phyloP scores from a whole-genome alignment of 2,329 filamentous ascomycete genomes.

The Blastomyces emzantsi region DNA sequence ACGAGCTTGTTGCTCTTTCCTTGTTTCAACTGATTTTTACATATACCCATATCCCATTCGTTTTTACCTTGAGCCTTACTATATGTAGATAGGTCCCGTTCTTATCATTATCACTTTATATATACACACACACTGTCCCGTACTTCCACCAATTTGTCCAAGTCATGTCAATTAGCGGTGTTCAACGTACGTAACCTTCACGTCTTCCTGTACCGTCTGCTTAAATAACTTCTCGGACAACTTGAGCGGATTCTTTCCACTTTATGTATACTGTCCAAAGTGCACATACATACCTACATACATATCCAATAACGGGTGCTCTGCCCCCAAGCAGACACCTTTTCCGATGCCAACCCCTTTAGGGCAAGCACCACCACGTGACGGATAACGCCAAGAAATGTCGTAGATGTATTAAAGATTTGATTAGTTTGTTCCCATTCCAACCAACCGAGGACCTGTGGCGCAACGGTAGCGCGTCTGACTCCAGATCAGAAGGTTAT shows the following conservation, averaged over 20 bases:
- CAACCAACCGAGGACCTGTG: conserved; percentile 11
- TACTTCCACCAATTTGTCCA: background rate
- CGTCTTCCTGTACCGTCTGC: background rate
- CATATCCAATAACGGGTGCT: too few species aligned
- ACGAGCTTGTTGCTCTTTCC: background rate
- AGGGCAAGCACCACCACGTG: background rate
- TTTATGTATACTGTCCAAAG: too few species aligned
- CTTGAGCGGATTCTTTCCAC: background rate
- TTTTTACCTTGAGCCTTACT: background rate
- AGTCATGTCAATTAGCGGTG: background rate
- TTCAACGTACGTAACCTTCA: background rate
- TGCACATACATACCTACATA: too few species aligned
- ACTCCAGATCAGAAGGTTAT: conserved; percentile 17
- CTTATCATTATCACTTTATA: background rate
- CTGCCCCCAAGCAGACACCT: too few species aligned
- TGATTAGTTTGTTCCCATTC: too few species aligned
- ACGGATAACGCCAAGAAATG: background rate
- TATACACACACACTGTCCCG: background rate
- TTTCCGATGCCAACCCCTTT: too few species aligned
- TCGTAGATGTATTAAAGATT: background rate
- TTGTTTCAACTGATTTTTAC: background rate
- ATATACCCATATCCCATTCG: background rate
- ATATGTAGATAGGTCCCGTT: background rate
- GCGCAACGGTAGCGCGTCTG: conserved; percentile 16
- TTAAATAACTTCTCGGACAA: background rate